Conservation (phyloP, 1,284 basidiomycete species). For the Cryptococcus sp. region DNA sequence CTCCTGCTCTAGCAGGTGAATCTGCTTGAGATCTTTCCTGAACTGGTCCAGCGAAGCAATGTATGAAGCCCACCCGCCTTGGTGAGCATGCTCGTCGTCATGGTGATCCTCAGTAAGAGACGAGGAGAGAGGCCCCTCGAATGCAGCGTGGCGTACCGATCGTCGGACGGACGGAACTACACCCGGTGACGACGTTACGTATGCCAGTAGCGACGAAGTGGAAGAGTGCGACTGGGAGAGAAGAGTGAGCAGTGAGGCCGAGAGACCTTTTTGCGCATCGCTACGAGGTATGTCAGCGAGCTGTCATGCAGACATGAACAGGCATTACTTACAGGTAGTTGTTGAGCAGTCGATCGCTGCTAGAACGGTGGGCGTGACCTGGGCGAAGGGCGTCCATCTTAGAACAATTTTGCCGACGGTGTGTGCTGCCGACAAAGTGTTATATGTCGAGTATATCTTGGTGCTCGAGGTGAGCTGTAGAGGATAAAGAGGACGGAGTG, state of each 20-base stretch:
- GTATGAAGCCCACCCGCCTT: conserved; percentile 51
- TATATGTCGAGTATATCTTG: too few relatives aligned
- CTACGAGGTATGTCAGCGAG: conserved; percentile 26
- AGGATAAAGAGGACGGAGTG: background rate
- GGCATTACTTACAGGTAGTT: conserved; percentile 50
- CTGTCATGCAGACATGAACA: background rate
- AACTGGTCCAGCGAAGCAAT: conserved; percentile 49
- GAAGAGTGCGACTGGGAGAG: conserved; percentile 54
- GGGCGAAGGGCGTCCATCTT: conserved; percentile 48
- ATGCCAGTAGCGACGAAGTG: conserved; percentile 52
- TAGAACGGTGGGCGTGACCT: conserved; percentile 50
- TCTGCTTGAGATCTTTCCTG: conserved; percentile 52
- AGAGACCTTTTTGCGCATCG: conserved; percentile 50
- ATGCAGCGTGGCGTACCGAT: conserved; percentile 51
- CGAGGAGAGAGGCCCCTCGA: conserved; percentile 50
- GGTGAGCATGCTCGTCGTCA: conserved; percentile 22
- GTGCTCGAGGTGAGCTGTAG: too few relatives aligned
- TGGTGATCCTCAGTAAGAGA: conserved; percentile 22
- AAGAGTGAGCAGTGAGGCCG: conserved; percentile 49
- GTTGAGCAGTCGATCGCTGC: conserved; percentile 50
- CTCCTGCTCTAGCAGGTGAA: conserved; percentile 53
- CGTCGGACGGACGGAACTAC: conserved; percentile 48
- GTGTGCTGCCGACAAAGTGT: too few relatives aligned
- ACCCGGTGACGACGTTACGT: conserved; percentile 53
- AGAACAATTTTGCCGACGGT: conserved; percentile 8